These are phyloP conservation scores for Botrytis pseudocinerea DNA, from an alignment of 2,329 filamentous ascomycete genomes.

Conservation along the genomic window DNA sequence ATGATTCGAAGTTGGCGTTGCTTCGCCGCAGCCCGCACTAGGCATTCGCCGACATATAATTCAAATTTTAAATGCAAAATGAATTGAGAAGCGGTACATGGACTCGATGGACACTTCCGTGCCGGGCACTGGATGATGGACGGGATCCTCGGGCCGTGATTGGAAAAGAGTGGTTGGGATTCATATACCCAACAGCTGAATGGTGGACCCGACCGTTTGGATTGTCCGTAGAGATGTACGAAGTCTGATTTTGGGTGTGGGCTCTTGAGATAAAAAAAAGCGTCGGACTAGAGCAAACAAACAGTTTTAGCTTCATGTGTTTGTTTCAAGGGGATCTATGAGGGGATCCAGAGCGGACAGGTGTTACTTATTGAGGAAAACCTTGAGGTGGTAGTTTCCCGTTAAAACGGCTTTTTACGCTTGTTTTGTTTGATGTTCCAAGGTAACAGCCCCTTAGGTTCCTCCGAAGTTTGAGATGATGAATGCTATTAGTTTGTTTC, in stretches of 20 bases:
- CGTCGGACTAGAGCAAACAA: background rate
- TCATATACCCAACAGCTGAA: conserved; percentile 3
- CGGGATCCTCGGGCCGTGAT: conserved; percentile 22
- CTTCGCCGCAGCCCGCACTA: conserved; percentile 22
- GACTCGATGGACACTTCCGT: conserved; percentile 11
- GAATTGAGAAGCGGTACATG: conserved; percentile 16
- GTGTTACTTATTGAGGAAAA: conserved; percentile 4
- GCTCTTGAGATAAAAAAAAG: background rate
- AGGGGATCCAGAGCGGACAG: background rate
- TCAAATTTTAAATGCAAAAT: conserved; percentile 13
- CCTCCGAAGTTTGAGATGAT: conserved; percentile 18
- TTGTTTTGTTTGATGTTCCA: conserved; percentile 13
- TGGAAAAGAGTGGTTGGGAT: conserved; percentile 4
- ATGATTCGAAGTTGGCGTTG: conserved; percentile 23
- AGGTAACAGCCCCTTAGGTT: conserved; percentile 19
- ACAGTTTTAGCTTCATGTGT: conserved; percentile 16
- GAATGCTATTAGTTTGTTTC: conserved; percentile 6
- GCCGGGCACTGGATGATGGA: conserved; percentile 18
- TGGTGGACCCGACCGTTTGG: conserved; percentile 21
- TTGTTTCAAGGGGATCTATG: conserved; percentile 6
- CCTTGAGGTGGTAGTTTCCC: background rate
- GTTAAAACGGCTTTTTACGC: conserved; percentile 8
- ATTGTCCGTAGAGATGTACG: background rate
- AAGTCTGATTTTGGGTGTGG: background rate
- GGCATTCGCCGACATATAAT: conserved; percentile 18